Evolutionary conservation across 2,329 filamentous ascomycete genomes (phyloP), one percentile per base, ranked within the genome.

Genomic region (Aspergillus nomiae): DNA sequence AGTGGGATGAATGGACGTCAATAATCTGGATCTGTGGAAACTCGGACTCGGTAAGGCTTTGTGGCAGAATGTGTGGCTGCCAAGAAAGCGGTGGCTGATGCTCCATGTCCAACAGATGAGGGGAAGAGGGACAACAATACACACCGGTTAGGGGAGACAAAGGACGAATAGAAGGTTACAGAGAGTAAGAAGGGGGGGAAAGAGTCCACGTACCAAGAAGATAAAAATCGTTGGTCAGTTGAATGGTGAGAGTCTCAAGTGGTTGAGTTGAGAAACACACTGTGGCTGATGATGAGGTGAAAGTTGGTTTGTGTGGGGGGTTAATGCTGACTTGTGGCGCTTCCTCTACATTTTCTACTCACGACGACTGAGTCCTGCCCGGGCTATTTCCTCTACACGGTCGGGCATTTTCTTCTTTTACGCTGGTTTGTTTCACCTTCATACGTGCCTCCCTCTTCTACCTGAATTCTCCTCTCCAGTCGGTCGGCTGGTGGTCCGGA

Each of bases 21-120:
- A 63, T 59, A 57, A 65, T 45, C 62, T 48, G 54, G 56, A 59
- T 59, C 58, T 59, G 61, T 65, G 63, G 55, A 66, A 64, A 55
- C 58, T 62, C 54, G 61, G 51, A 58, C 56, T 64, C 57, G 63
- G 65, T 60, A 61, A 63, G 56, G 46, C 41, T 61, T 50, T 61
- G 45, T 48, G 53, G 56, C 56, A 56, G 50, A 65, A 57, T 68
- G 60, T 68, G 67, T 63, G 67, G 24, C 46, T 43, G 63, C 56
- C 56, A 59, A 56, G 43, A 45, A 55, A n/a, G 38, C 38, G 38
- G 54, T 59, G 60, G 34, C 28, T 26, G 30, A 57, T 24, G 41
- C 26, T 48, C 38, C 21, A 34, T 21, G 34, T 36, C 14, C 4
- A 36, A 45, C 26, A 34, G 28, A 24, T 28, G 50, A 19, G 16